A percentile compares a stretch with the other conserved stretches of the same genome.
These are phyloP conservation scores for Spinacia oleracea DNA, from an alignment of 179 eudicot genomes.

Conservation along the genomic window DNA sequence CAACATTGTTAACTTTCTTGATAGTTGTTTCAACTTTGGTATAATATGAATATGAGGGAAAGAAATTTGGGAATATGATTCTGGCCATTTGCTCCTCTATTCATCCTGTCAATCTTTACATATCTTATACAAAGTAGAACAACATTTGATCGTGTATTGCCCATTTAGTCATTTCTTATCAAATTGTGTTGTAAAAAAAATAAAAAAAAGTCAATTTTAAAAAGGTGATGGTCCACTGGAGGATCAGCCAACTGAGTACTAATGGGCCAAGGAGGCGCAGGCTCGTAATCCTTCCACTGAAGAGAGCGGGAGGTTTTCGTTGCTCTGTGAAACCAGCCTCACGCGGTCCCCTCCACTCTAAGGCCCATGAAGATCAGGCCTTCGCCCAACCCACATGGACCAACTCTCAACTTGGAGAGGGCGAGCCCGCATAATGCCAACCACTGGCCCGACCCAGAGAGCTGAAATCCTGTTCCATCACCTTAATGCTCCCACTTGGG, in stretches of 20 bases:
- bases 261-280: background rate
- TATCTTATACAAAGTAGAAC: no score
- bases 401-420: conserved; percentile 7
- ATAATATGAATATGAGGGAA: no score
- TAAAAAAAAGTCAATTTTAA: no score
- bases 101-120: no score
- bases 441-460: background rate
- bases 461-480: background rate
- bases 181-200: no score
- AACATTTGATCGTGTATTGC: no score
- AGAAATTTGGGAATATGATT: background rate
- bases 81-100: background rate
- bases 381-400: background rate
- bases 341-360: no score
- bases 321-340: background rate
- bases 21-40: no score
- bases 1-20: background rate
- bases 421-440: background rate
- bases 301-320: background rate
- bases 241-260: background rate
- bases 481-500: background rate
- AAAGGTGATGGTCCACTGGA: background rate
- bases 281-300: background rate
- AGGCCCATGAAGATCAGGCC: background rate
- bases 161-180: no score